A percentile compares a stretch with the other conserved stretches of the same genome.
Conservation (phyloP, 2,329 filamentous ascomycete species). For the Epichloe scottii region DNA sequence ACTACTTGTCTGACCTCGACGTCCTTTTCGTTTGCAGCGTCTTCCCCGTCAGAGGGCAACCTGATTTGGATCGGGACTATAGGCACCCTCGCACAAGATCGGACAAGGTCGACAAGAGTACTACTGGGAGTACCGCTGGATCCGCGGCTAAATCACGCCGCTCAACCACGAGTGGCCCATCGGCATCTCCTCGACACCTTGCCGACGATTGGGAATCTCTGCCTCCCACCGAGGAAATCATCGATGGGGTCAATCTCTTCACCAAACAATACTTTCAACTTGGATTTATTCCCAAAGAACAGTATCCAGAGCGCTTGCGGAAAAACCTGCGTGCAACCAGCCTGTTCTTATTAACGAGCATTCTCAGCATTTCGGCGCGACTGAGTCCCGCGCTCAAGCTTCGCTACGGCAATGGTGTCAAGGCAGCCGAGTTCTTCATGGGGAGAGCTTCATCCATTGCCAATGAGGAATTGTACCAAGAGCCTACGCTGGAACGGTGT, state of each 20-base stretch:
- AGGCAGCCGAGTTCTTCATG: constrained; percentile 41
- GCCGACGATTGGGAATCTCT: constrained; percentile 36
- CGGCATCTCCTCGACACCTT: constrained; percentile 9
- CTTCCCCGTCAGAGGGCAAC: constrained; percentile 40
- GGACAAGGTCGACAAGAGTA: constrained; percentile 30
- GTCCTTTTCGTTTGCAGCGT: constrained; percentile 21
- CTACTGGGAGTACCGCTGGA: constrained; percentile 24
- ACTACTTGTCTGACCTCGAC: neutral
- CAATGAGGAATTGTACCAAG: constrained; percentile 36
- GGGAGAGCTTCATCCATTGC: constrained; percentile 35
- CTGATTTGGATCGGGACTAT: constrained; percentile 41
- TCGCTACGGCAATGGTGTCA: constrained; percentile 37
- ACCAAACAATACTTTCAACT: constrained; percentile 45
- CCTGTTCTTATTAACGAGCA: constrained; percentile 40
- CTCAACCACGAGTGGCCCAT: constrained; percentile 19
- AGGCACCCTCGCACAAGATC: constrained; percentile 40
- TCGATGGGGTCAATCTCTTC: constrained; percentile 41
- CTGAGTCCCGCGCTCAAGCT: constrained; percentile 35
- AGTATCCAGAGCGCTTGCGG: constrained; percentile 34
- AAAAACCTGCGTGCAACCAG: constrained; percentile 35
- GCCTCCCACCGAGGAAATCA: constrained; percentile 34
- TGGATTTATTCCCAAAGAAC: constrained; percentile 43
- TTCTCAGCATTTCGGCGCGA: constrained; percentile 44
- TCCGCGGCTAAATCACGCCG: constrained; percentile 25
- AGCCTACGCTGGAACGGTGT: constrained; percentile 40